Percentiles rank a stretch among this genome's conserved stretches.
These are phyloP conservation scores for Laetiporus sulphureus DNA, from an alignment of 1,284 basidiomycete species.

Conservation along the genomic window DNA sequence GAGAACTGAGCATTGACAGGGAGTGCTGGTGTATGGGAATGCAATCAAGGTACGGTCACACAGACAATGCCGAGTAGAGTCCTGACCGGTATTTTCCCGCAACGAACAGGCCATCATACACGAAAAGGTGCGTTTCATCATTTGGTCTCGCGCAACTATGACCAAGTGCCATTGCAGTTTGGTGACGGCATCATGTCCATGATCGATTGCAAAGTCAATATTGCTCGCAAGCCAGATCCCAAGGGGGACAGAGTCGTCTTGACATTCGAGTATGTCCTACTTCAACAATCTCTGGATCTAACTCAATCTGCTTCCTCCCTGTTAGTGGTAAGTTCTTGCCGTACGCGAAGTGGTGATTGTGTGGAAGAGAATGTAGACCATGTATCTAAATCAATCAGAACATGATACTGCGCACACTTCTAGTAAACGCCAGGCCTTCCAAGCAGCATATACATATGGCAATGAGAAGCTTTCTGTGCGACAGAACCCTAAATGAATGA, in stretches of 20 bases:
- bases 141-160: background rate
- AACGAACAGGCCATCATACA: constrained; percentile 65
- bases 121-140: constrained; percentile 57
- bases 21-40: constrained; percentile 76
- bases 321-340: constrained; percentile 70
- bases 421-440: too few species aligned
- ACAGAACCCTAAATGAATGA: too few species aligned
- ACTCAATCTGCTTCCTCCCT: too few species aligned
- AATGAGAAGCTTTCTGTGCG: too few species aligned
- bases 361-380: background rate
- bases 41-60: constrained; percentile 58
- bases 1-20: constrained; percentile 28
- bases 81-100: background rate
- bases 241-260: constrained; percentile 80
- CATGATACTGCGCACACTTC: too few species aligned
- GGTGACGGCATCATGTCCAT: constrained; percentile 91
- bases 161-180: constrained; percentile 41
- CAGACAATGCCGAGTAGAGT: background rate
- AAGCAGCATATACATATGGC: too few species aligned
- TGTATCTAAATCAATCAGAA: too few species aligned
- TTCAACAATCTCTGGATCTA: too few species aligned
- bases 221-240: constrained; percentile 72
- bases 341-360: constrained; percentile 55
- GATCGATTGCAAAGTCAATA: constrained; percentile 75
- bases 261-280: constrained; percentile 68